Base-by-base conservation (phyloP, 306 rosid genomes). In the Luffa acutangula region DNA sequence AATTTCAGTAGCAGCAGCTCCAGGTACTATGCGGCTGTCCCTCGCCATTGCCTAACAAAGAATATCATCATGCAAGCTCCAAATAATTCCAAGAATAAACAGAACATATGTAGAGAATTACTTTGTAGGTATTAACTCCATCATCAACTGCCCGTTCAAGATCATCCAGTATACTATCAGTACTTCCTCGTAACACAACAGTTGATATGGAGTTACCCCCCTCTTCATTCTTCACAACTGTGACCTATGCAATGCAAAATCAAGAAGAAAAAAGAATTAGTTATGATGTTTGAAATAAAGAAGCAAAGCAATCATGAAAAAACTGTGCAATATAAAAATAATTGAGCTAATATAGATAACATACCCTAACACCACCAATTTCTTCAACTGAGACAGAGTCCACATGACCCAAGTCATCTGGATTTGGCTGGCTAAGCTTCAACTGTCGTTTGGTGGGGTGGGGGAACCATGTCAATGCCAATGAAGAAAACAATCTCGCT, bases 91-190 rank as follows among this genome's bases (percentile, higher is more conserved):
- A 60, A 59, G 42, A 31, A 81, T 25, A 39, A 87, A 53, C 54
- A 57, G 21, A 25, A 64, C 75, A 62, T 53, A 17, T 78, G 59
- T 18, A 8, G 25, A 34, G 78, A 84, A 82, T 79, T 82, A 95
- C 98, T 93, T 89, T 94, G 85, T 88, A 92, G 36, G 98, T 92
- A 81, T 91, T 89, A 51, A 94, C 97, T 58, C 98, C 98, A 85
- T 92, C 98, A 85, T 92, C 97, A 80, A 94, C 93, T 69, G 98
- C 97, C 83, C 93, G 88, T 89, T 94, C 97, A 71, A 92, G 96
- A 83, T 92, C 98, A 83, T 94, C 97, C 58, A 91, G 77, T 74
- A 91, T 92, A 80, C 98, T 92, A 80, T 94, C 94, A 7, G 97
- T 92, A 80, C 97, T 90, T 78, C 96, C 97, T 58, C 93, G 89